phyloP scores from a whole-genome alignment of 1,139 yeast species.

The Pichia cactophila region DNA sequence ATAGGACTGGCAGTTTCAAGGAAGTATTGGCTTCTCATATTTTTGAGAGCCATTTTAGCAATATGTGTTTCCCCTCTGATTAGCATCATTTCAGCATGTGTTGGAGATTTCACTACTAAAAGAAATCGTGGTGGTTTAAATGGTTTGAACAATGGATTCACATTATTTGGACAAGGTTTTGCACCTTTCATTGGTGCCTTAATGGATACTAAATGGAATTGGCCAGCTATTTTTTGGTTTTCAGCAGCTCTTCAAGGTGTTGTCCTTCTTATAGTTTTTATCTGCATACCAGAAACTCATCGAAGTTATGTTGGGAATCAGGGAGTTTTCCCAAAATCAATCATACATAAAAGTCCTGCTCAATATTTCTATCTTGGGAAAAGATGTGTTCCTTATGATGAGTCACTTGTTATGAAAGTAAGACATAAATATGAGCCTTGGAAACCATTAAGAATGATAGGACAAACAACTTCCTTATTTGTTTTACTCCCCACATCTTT shows the following conservation, averaged over 20 bases:
- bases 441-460: conserved; percentile 39
- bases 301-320: conserved; percentile 65
- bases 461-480: conserved; percentile 27
- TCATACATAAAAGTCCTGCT: conserved; percentile 39
- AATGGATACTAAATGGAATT: conserved; percentile 50
- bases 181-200: conserved; percentile 74
- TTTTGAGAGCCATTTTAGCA: conserved; percentile 61
- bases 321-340: conserved; percentile 38
- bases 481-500: conserved; percentile 47
- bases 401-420: conserved; percentile 14
- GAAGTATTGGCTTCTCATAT: conserved; percentile 46
- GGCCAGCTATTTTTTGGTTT: conserved; percentile 77
- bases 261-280: conserved; percentile 31
- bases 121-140: conserved; percentile 57
- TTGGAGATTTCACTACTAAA: conserved; percentile 59
- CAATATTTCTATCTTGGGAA: conserved; percentile 20
- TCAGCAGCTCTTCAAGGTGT: conserved; percentile 52
- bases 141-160: conserved; percentile 57
- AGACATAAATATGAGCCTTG: conserved; percentile 31
- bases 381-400: conserved; percentile 23
- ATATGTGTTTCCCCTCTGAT: conserved; percentile 64
- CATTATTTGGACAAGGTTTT: conserved; percentile 63
- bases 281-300: conserved; percentile 64
- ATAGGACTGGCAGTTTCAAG: conserved; percentile 52
- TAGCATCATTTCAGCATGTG: conserved; percentile 57